phyloP scores from a whole-genome alignment of 768 basidiomycete genomes.

The Suillus spraguei region DNA sequence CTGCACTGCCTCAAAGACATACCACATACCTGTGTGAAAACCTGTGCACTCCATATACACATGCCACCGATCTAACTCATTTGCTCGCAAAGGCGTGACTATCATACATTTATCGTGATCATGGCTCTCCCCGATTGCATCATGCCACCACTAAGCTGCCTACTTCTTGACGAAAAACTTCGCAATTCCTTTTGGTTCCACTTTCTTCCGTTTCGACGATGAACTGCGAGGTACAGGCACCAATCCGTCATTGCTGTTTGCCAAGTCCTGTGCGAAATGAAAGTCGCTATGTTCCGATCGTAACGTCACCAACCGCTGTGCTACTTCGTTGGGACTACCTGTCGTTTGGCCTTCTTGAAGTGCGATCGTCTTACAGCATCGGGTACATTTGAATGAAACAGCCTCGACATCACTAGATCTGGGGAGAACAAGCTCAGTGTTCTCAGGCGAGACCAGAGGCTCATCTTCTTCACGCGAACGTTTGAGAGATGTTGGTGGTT shows the following conservation, averaged over 20 bases:
- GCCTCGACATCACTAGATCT: background rate
- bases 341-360: constrained; percentile 28
- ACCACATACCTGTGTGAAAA: constrained; percentile 8
- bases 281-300: constrained; percentile 84
- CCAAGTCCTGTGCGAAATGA: constrained; percentile 83
- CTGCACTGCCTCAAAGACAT: constrained; percentile 4
- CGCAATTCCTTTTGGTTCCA: constrained; percentile 43
- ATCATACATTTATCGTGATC: background rate
- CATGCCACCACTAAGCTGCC: constrained; percentile 2
- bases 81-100: background rate
- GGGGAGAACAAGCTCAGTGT: background rate
- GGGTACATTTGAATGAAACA: constrained; percentile 55
- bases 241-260: constrained; percentile 39
- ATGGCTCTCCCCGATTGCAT: background rate
- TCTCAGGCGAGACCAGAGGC: constrained; percentile 6
- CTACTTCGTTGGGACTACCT: constrained; percentile 28
- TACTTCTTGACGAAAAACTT: constrained; percentile 47
- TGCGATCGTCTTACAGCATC: constrained; percentile 54
- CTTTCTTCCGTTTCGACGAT: constrained; percentile 21
- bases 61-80: background rate
- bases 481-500: constrained; percentile 33
- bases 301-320: constrained; percentile 42
- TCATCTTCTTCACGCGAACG: constrained; percentile 39
- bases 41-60: constrained; percentile 4
- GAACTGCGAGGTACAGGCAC: constrained; percentile 13